Base-by-base conservation (phyloP, 2,329 filamentous ascomycete genomes). In the Calonectria leucothoes region DNA sequence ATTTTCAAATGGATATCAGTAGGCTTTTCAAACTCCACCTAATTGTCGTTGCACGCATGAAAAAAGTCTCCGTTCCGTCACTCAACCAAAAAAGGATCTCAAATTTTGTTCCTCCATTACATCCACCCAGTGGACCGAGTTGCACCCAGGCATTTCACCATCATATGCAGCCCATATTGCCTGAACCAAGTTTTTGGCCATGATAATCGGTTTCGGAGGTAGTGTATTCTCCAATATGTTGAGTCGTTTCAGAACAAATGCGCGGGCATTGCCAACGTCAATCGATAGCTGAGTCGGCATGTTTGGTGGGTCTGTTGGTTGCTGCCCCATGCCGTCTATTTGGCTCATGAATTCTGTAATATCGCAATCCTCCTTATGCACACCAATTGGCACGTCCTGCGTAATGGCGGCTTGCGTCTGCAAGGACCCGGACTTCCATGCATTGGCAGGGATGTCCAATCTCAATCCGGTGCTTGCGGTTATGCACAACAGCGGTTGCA, bases 81-180 rank as follows among this genome's bases (percentile, higher is more conserved):
- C 39, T 69, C 49, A 84, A 5, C 82, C 82, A 80, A 84, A 84
- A 78, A 84, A 77, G 29, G 82, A 83, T 11, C 80, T 76, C 48
- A 84, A 66, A 27, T 82, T 78, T 25, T 81, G 80, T 7, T 79
- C 78, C 63, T 84, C 83, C 85, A 86, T 87, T 6, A 87, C 83
- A 63, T 87, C 86, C 3, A 87, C 80, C 86, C 85, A 87, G 57
- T 87, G 85, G 0, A 85, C 85, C 8, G 81, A 74, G 25, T 78
- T 71, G 1, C 80, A 77, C 0, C 81, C 84, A 4, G 82, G 79
- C 20, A 73, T 33, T 61, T 86, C 85, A 6, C 74, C 76, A 42
- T 87, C 85, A 31, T 87, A 87, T 1, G 83, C 83, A 0, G 78
- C 80, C 86, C 86, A 87, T 4, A 87, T 84, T 0, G 84, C 82